phyloP scores from a whole-genome alignment of 1,139 yeast species.

The Diutina sp. region DNA sequence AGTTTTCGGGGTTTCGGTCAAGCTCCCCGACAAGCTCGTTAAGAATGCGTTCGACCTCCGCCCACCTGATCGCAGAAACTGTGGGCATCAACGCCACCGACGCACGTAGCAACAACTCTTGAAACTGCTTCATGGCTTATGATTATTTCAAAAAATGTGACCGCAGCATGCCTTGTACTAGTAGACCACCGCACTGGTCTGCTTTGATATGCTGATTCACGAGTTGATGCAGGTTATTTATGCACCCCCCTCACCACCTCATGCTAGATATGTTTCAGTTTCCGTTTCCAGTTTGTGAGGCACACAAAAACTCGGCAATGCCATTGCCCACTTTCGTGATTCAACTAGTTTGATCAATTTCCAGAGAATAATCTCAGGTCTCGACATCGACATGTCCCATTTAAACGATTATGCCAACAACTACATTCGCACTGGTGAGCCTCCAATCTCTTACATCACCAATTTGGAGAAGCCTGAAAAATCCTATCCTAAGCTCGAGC shows the following conservation, averaged over 20 bases:
- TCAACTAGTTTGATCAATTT: not conserved
- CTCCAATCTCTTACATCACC: conserved; percentile 52
- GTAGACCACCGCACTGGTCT: not conserved
- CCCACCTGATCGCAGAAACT: not conserved
- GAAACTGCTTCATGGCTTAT: not conserved
- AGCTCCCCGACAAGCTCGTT: not conserved
- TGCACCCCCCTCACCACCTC: not conserved
- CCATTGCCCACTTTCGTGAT: no score
- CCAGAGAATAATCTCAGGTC: no score
- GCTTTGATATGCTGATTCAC: not conserved
- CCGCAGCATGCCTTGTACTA: not conserved
- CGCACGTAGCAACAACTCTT: not conserved
- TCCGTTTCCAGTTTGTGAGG: not conserved
- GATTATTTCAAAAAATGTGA: not conserved
- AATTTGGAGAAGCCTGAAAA: conserved; percentile 54
- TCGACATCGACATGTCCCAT: not conserved
- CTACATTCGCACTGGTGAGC: conserved; percentile 44
- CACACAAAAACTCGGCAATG: not conserved
- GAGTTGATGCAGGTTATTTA: not conserved
- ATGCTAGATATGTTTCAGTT: not conserved
- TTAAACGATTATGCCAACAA: conserved; percentile 60
- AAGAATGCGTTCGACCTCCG: not conserved
- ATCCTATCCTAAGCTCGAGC: conserved; percentile 78
- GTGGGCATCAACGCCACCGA: not conserved
- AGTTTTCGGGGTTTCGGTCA: not conserved